Percentiles rank a stretch among this genome's conserved stretches.
Evolutionary conservation across 2,329 filamentous ascomycete species (phyloP).

Genomic region (Colletotrichum lupini): DNA sequence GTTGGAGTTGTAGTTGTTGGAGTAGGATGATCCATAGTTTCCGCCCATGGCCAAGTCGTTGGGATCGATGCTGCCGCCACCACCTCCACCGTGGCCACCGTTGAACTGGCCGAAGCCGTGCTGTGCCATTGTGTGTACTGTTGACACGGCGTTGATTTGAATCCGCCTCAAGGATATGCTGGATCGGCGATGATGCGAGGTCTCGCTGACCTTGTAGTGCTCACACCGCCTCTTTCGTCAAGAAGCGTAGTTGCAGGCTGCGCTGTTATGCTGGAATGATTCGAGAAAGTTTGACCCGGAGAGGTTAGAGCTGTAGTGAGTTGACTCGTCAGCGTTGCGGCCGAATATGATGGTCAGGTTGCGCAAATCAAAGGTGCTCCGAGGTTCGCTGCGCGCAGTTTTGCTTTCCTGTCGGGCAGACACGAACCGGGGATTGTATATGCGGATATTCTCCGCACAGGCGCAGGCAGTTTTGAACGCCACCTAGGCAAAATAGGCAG

Average conservation of each 20-base stretch:
- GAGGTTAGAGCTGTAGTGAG: background rate
- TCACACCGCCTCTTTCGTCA: constrained; percentile 25
- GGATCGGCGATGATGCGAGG: constrained; percentile 12
- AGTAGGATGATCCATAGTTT: constrained; percentile 70
- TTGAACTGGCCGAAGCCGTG: constrained; percentile 68
- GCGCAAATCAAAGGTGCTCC: constrained; percentile 1
- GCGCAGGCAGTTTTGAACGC: constrained; percentile 15
- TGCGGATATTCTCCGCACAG: constrained; percentile 23
- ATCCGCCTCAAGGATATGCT: background rate
- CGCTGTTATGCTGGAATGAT: background rate
- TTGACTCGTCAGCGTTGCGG: constrained; percentile 15
- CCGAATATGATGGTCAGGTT: background rate
- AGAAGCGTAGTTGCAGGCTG: background rate
- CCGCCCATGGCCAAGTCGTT: constrained; percentile 81
- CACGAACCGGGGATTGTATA: constrained; percentile 4
- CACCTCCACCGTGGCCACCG: constrained; percentile 56
- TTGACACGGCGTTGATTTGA: background rate
- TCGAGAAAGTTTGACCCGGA: background rate
- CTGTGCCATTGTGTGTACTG: constrained; percentile 59
- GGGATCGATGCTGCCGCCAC: constrained; percentile 76
- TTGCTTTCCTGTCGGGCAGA: background rate
- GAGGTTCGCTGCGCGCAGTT: background rate
- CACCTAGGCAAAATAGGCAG: constrained; percentile 11
- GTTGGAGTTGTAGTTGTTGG: constrained; percentile 63
- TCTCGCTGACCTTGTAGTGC: background rate